Percentiles rank a stretch among this genome's conserved stretches.
Conservation (phyloP, 2,329 filamentous ascomycete species). For the Rhynchosporium secalis region DNA sequence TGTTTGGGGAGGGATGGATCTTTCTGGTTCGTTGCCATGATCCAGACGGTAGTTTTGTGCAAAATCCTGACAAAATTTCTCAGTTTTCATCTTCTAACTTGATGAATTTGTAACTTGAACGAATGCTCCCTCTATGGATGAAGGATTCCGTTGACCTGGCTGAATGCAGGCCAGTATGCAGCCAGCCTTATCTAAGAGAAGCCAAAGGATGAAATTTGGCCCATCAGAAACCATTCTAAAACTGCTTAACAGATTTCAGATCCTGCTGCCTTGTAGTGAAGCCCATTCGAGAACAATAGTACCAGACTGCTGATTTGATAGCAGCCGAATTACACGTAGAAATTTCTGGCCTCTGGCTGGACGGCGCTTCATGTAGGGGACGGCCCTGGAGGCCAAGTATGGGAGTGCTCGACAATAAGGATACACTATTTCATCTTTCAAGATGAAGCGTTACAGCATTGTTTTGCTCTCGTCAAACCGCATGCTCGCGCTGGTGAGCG, state of each 20-base stretch:
- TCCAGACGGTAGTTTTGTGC: background rate
- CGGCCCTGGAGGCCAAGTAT: background rate
- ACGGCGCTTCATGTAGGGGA: background rate
- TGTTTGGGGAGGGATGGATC: background rate
- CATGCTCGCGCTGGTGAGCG: no score
- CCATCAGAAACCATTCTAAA: background rate
- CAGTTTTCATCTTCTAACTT: background rate
- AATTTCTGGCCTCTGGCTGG: background rate
- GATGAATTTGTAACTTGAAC: no score
- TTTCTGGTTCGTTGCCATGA: background rate
- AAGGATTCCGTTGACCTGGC: background rate
- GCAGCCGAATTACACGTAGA: no score
- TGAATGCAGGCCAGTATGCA: background rate
- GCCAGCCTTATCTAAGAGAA: background rate
- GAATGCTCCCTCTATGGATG: background rate
- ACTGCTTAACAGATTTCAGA: background rate
- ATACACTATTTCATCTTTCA: no score
- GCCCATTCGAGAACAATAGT: background rate
- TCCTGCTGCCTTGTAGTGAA: background rate
- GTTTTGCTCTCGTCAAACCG: no score
- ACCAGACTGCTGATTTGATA: background rate
- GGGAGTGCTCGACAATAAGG: no score
- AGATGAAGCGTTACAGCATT: no score
- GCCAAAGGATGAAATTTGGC: background rate
- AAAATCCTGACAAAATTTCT: background rate